A percentile compares a stretch with the other conserved stretches of the same genome.
Conservation (phyloP, 768 basidiomycete genomes). For the Mycena pura region DNA sequence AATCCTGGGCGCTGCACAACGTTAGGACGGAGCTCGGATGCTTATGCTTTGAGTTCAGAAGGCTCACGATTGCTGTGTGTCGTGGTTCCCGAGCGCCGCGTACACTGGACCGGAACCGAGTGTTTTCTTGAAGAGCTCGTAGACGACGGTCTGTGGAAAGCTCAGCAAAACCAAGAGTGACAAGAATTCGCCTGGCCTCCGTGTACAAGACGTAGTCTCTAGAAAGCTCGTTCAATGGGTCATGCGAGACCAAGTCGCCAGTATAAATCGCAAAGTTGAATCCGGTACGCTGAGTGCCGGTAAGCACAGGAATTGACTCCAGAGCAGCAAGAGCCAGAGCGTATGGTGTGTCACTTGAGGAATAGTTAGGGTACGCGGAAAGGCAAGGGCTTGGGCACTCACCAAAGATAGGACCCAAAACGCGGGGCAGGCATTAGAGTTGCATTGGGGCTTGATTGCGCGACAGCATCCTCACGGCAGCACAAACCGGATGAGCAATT, state of each 20-base stretch:
- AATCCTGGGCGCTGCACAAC: slow-evolving; percentile 58
- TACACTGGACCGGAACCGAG: slow-evolving; percentile 75
- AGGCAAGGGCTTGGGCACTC: neutral
- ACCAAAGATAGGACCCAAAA: slow-evolving; percentile 72
- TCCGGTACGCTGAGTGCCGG: slow-evolving; percentile 63
- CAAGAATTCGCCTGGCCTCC: slow-evolving; percentile 51
- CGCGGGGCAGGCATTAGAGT: slow-evolving; percentile 68
- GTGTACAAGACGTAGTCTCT: slow-evolving; percentile 68
- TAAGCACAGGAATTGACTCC: slow-evolving; percentile 68
- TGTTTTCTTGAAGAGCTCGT: slow-evolving; percentile 68
- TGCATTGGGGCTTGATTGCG: slow-evolving; percentile 53
- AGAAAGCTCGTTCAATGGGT: slow-evolving; percentile 60
- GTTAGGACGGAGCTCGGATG: neutral
- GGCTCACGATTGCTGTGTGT: slow-evolving; percentile 68
- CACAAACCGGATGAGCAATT: slow-evolving; percentile 73
- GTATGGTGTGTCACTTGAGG: slow-evolving; percentile 64
- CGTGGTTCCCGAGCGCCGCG: slow-evolving; percentile 78
- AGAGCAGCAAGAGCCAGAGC: slow-evolving; percentile 67
- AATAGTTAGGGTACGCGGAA: neutral
- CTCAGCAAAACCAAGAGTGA: slow-evolving; percentile 1
- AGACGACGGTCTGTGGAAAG: slow-evolving; percentile 59
- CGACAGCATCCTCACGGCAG: slow-evolving; percentile 63
- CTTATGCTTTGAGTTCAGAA: neutral
- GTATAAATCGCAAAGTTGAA: slow-evolving; percentile 74
- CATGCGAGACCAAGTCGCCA: slow-evolving; percentile 78